A percentile compares a stretch with the other conserved stretches of the same genome.
Conservation (phyloP, 2,329 filamentous ascomycete species). For the Talaromyces sp. region DNA sequence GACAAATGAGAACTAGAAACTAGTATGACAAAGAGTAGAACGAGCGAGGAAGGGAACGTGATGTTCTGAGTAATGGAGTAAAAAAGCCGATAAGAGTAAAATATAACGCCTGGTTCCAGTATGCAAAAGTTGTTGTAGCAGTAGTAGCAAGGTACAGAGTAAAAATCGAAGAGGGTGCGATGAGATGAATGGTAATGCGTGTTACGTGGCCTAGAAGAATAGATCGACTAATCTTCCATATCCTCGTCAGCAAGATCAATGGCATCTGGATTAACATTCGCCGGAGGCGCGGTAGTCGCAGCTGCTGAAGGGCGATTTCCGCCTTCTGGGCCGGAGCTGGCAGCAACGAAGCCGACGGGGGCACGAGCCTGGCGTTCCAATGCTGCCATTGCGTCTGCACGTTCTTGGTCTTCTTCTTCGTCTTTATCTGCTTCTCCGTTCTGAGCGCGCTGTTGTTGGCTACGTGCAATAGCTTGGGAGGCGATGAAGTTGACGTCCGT, state of each 20-base stretch:
- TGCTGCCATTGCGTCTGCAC: conserved; percentile 80
- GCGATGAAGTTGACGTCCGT: conserved; percentile 99
- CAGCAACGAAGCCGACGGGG: conserved; percentile 85
- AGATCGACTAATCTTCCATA: conserved; percentile 35
- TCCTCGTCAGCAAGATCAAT: conserved; percentile 71
- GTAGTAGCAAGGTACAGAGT: background rate
- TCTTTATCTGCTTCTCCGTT: conserved; percentile 34
- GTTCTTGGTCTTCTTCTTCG: conserved; percentile 42
- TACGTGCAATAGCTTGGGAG: conserved; percentile 83
- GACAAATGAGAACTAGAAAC: conserved; percentile 9
- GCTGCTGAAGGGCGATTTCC: conserved; percentile 47
- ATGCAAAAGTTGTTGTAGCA: conserved; percentile 3
- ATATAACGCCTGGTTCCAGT: conserved; percentile 1
- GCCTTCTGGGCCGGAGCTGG: conserved; percentile 69
- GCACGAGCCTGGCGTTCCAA: conserved; percentile 85
- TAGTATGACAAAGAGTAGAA: conserved; percentile 8
- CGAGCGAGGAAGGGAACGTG: background rate
- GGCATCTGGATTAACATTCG: conserved; percentile 73
- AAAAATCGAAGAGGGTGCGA: background rate
- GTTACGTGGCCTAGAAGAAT: background rate
- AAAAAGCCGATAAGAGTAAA: background rate
- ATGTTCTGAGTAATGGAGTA: background rate
- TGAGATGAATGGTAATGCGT: background rate
- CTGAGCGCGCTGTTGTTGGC: conserved; percentile 58
- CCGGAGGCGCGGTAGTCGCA: conserved; percentile 26